phyloP scores from a whole-genome alignment of 139 green algal species.

The Chlorella sp. region DNA sequence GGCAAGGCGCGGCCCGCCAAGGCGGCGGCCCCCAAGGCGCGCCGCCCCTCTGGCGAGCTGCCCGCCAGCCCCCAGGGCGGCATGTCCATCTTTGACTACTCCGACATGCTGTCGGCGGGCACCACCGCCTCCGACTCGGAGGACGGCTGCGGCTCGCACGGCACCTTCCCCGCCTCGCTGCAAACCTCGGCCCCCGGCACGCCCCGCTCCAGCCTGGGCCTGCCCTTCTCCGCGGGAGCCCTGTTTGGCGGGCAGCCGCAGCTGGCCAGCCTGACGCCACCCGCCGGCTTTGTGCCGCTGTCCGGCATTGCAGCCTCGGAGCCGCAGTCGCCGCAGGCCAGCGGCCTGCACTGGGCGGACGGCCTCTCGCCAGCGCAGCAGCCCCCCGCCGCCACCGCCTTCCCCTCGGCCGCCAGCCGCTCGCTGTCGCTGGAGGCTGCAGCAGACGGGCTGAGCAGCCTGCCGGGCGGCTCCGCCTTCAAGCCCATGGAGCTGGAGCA shows the following conservation, averaged over 20 bases:
- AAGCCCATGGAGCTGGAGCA: conserved; percentile 14
- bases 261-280: not conserved
- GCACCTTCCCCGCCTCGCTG: not conserved
- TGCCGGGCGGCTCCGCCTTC: conserved; percentile 4
- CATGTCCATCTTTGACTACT: conserved; percentile 25
- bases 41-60: not conserved
- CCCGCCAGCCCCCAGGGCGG: not conserved
- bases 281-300: conserved; percentile 8
- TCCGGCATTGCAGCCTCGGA: not conserved
- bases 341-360: conserved; percentile 22
- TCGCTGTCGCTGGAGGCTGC: not conserved
- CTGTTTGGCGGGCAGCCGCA: not conserved
- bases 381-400: not conserved
- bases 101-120: not conserved
- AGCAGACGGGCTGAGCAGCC: not conserved
- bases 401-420: not conserved
- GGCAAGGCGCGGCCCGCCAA: not conserved
- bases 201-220: not conserved
- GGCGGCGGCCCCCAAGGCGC: not conserved
- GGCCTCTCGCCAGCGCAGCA: not conserved
- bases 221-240: not conserved
- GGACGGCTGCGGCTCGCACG: conserved; percentile 12
- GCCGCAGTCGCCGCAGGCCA: conserved; percentile 3
- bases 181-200: not conserved
- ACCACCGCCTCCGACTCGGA: not conserved